Conservation (phyloP, 2,329 filamentous ascomycete genomes). For the Thelonectria rubi region DNA sequence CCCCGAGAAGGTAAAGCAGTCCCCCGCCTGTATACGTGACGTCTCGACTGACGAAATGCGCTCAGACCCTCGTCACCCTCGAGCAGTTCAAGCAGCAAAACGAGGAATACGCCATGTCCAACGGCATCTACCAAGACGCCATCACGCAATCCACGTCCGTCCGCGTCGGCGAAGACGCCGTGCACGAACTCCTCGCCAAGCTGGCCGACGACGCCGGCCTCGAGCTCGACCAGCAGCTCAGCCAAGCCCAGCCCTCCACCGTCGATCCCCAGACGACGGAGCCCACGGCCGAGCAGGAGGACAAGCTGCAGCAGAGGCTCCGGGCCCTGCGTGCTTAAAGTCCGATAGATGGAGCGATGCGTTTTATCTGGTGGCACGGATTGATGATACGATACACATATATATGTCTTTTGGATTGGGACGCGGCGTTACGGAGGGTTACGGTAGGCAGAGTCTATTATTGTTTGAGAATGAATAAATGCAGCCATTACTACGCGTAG, state of each 20-base stretch:
- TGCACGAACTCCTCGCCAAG: slow-evolving; percentile 85
- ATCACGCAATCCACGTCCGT: slow-evolving; percentile 79
- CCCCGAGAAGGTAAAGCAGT: slow-evolving; percentile 59
- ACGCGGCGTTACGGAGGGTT: slow-evolving; percentile 37
- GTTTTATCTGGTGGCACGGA: slow-evolving; percentile 6
- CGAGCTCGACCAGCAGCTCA: slow-evolving; percentile 80
- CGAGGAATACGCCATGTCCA: slow-evolving; percentile 71
- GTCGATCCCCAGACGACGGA: slow-evolving; percentile 70
- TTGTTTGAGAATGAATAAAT: slow-evolving; percentile 13
- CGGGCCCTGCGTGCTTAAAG: slow-evolving; percentile 62
- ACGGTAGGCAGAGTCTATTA: slow-evolving; percentile 24
- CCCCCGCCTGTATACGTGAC: neutral
- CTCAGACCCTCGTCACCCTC: slow-evolving; percentile 66
- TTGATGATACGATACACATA: slow-evolving; percentile 6
- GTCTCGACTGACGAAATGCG: slow-evolving; percentile 14
- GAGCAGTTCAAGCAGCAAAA: slow-evolving; percentile 70
- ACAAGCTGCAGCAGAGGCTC: slow-evolving; percentile 72
- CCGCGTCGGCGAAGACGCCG: slow-evolving; percentile 81
- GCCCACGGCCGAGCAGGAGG: slow-evolving; percentile 80
- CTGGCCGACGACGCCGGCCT: slow-evolving; percentile 89
- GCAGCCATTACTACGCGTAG: slow-evolving; percentile 11
- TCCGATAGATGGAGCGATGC: neutral
- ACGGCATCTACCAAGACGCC: slow-evolving; percentile 85
- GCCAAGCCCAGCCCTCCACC: slow-evolving; percentile 62
- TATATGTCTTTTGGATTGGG: slow-evolving; percentile 31